These are phyloP conservation scores for Paratinospora sagittata DNA, from an alignment of 164 flowering plant species.

Conservation along the genomic window DNA sequence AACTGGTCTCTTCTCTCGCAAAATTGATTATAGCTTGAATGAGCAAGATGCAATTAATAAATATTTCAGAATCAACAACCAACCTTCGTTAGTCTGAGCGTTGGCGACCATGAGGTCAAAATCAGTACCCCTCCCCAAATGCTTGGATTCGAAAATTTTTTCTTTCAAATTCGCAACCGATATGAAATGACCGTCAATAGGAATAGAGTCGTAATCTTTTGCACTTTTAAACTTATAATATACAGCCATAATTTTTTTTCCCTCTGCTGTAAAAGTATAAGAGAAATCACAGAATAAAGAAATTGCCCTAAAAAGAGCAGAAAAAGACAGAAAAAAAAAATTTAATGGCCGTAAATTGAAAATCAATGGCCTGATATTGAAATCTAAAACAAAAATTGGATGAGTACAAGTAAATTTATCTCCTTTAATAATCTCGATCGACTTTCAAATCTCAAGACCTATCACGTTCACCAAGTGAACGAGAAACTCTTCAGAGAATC, in stretches of 20 bases:
- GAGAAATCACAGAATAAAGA: slow-evolving; percentile 18
- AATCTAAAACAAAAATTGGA: slow-evolving; percentile 21
- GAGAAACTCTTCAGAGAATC: slow-evolving; percentile 1
- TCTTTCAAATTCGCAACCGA: slow-evolving; percentile 86
- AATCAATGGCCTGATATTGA: slow-evolving; percentile 36
- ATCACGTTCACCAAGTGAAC: neutral
- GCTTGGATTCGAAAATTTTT: slow-evolving; percentile 97
- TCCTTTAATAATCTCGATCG: neutral
- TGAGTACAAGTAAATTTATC: slow-evolving; percentile 16
- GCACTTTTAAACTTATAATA: slow-evolving; percentile 99
- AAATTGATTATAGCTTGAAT: neutral
- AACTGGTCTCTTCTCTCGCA: neutral
- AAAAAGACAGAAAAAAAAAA: slow-evolving; percentile 8
- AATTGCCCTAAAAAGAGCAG: slow-evolving; percentile 9
- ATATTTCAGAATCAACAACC: slow-evolving; percentile 30
- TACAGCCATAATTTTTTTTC: slow-evolving; percentile 60
- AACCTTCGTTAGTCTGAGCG: slow-evolving; percentile 98
- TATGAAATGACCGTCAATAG: slow-evolving; percentile 93
- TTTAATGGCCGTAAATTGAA: slow-evolving; percentile 26
- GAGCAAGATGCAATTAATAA: slow-evolving; percentile 9
- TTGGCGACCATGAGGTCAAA: slow-evolving; percentile 94
- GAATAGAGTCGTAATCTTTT: slow-evolving; percentile 85
- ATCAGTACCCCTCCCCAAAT: slow-evolving; percentile 94
- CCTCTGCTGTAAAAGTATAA: slow-evolving; percentile 11
- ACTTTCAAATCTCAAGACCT: neutral